Percentiles rank a stretch among this genome's conserved stretches.
phyloP scores from a whole-genome alignment of 805 yeast genomes.

The Suhomyces canberraensis region DNA sequence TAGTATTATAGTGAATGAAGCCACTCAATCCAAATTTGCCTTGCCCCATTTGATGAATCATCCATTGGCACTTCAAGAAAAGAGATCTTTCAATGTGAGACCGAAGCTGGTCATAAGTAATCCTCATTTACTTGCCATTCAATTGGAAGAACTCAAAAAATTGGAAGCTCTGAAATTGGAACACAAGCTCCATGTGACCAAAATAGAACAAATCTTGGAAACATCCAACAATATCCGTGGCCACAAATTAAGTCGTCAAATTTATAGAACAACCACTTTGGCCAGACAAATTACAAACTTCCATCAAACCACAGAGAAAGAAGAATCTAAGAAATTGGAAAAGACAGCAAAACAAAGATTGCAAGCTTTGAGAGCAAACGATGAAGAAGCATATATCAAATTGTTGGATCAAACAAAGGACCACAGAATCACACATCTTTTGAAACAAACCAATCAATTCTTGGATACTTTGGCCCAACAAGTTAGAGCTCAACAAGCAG shows the following conservation, averaged over 20 bases:
- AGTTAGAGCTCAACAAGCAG: slow-evolving; percentile 71
- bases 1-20: slow-evolving; percentile 49
- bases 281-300: slow-evolving; percentile 40
- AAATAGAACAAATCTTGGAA: slow-evolving; percentile 22
- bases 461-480: slow-evolving; percentile 77
- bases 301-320: slow-evolving; percentile 64
- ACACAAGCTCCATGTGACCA: slow-evolving; percentile 24
- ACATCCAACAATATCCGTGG: slow-evolving; percentile 24
- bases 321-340: slow-evolving; percentile 71
- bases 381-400: slow-evolving; percentile 83
- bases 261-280: slow-evolving; percentile 24
- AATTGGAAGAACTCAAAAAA: slow-evolving; percentile 68
- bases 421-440: slow-evolving; percentile 79
- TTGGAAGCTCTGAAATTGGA: slow-evolving; percentile 40
- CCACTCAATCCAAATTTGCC: slow-evolving; percentile 55
- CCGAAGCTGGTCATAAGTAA: slow-evolving; percentile 69
- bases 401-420: slow-evolving; percentile 83
- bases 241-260: slow-evolving; percentile 17
- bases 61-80: slow-evolving; percentile 61
- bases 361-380: slow-evolving; percentile 82
- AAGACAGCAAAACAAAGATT: slow-evolving; percentile 84
- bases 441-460: slow-evolving; percentile 75
- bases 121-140: slow-evolving; percentile 73
- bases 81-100: slow-evolving; percentile 64
- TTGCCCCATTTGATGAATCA: slow-evolving; percentile 49